These are phyloP conservation scores for Bryoerythrophyllum caledonicum DNA, from an alignment of 225 moss, liverwort and hornwort species.

Conservation along the genomic window DNA sequence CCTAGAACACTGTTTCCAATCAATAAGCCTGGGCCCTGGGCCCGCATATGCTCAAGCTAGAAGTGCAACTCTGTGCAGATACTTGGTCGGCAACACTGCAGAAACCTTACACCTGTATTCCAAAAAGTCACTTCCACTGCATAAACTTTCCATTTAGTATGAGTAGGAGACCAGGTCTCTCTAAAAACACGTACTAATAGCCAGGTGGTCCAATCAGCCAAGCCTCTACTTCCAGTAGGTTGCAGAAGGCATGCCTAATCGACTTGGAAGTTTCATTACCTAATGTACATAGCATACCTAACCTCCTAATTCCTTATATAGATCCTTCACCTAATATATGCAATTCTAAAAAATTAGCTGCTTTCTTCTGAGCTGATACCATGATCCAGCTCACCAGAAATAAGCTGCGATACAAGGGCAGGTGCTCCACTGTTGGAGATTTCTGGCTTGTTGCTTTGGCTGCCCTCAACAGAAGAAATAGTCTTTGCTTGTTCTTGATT, in stretches of 20 bases:
- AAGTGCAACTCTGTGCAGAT: not conserved
- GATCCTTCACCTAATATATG: conserved; percentile 15
- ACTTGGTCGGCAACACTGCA: conserved; percentile 4
- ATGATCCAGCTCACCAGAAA: conserved; percentile 39
- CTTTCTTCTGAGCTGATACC: conserved; percentile 36
- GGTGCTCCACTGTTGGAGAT: conserved; percentile 24
- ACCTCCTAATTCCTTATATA: not conserved
- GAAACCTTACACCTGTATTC: conserved; percentile 1
- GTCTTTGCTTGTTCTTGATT: conserved; percentile 24
- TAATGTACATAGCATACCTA: conserved; percentile 15
- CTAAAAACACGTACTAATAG: not conserved
- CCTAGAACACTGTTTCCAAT: not conserved
- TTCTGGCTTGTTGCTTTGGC: conserved; percentile 26
- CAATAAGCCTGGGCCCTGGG: conserved; percentile 13
- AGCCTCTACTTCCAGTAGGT: conserved; percentile 26
- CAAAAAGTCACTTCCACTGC: conserved; percentile 1
- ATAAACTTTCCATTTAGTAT: not conserved
- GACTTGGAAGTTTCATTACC: conserved; percentile 18
- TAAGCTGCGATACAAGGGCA: conserved; percentile 44
- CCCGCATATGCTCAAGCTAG: conserved; percentile 16
- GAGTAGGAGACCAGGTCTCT: not conserved
- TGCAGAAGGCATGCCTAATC: conserved; percentile 29
- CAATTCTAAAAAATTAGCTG: conserved; percentile 21
- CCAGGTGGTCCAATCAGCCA: conserved; percentile 16
- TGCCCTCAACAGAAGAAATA: conserved; percentile 28